Base-by-base conservation (phyloP, 2,329 filamentous ascomycete species). In the Aureobasidium sp. region DNA sequence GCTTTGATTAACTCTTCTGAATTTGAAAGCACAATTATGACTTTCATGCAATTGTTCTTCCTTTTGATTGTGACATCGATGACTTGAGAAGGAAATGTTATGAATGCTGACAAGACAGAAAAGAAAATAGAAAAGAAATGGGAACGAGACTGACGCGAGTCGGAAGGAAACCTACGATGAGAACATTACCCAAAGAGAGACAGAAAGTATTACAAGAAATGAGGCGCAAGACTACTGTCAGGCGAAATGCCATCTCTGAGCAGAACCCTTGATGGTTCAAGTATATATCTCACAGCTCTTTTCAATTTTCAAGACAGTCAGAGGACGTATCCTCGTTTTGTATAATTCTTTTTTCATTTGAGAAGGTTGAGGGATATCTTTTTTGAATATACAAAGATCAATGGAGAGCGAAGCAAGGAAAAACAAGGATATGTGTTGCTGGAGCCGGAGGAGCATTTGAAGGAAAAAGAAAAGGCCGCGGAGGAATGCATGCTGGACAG, bases 11-110 rank as follows among this genome's bases (percentile, higher is more conserved):
- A 48, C 11, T 45, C 36, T 54, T 45, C 41, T 57, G 53, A 57
- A 57, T 44, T 53, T 47, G 53, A 57, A 57, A 45, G 53, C 53
- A 57, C n/a, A n/a, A 32, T 47, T 45, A 36, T 57, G 53, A 57
- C 53, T 57, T 45, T 57, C 53, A 55, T 5, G 32, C 32, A 6
- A 21, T 57, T 25, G 29, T 29, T 30, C 53, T 14, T 14, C 37
- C 29, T 13, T 37, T 37, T 27, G 21, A 30, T 5, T 7, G 36
- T 55, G 27, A 55, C 51, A 7, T 25, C 32, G 29, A 21, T 50
- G 47, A 50, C n/a, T 34, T 13, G 32, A 36, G 2, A 25, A 25
- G 30, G 4, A 21, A 51, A 3, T 51, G 32, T 37, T 2, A 36
- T 25, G 30, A 36, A 6, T 16, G 37, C 21, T 51, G 49, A 51